Evolutionary conservation across 257 asterid genomes (phyloP).

Genomic region (Solanum virginianum): DNA sequence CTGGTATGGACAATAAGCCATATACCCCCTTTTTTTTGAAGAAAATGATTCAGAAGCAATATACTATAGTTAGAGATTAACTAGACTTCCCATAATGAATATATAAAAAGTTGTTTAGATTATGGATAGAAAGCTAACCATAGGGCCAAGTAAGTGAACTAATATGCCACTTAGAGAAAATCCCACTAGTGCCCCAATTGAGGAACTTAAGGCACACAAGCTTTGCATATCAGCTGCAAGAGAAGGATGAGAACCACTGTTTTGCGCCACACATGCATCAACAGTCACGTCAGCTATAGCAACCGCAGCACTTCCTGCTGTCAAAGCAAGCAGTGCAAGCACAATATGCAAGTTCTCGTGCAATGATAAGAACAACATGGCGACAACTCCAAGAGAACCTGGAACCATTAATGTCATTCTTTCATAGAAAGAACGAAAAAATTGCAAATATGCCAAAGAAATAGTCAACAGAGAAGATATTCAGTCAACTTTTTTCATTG

Average conservation of each 20-base stretch:
- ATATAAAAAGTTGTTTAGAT: background rate
- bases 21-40: conserved; percentile 60
- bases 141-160: conserved; percentile 80
- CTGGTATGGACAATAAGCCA: conserved; percentile 71
- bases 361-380: conserved; percentile 73
- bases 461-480: background rate
- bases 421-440: background rate
- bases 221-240: conserved; percentile 96
- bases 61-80: background rate
- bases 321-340: conserved; percentile 55
- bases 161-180: conserved; percentile 72
- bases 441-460: background rate
- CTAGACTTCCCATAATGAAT: background rate
- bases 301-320: conserved; percentile 90
- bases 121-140: conserved; percentile 33
- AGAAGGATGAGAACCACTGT: conserved; percentile 59
- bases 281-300: conserved; percentile 97
- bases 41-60: background rate
- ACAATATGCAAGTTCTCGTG: conserved; percentile 60
- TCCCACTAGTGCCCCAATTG: conserved; percentile 78
- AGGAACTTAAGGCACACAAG: conserved; percentile 78
- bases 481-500: background rate
- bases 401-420: background rate
- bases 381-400: conserved; percentile 65
- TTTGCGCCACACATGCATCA: conserved; percentile 94